phyloP scores from a whole-genome alignment of 768 basidiomycete species.

The Lentinula guzmanii region DNA sequence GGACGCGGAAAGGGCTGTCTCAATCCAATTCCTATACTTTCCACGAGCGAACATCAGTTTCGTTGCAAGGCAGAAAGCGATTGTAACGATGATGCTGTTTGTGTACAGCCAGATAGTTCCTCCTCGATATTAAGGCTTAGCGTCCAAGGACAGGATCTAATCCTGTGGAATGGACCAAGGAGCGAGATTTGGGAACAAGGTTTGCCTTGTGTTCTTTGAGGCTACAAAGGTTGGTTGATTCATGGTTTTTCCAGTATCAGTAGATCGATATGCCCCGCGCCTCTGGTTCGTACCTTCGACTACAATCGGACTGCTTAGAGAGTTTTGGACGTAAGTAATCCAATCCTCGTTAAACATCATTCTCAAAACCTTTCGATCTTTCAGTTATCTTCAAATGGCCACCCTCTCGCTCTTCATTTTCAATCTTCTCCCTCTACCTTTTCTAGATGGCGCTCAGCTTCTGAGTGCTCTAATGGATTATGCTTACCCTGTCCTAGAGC shows the following conservation, averaged over 20 bases:
- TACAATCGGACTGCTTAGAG: slow-evolving; percentile 28
- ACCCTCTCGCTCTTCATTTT: slow-evolving; percentile 78
- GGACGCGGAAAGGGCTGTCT: slow-evolving; percentile 38
- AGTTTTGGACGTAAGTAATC: slow-evolving; percentile 53
- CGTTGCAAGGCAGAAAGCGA: slow-evolving; percentile 36
- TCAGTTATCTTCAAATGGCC: slow-evolving; percentile 57
- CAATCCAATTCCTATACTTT: slow-evolving; percentile 52
- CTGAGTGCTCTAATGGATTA: slow-evolving; percentile 25
- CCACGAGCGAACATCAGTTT: slow-evolving; percentile 9
- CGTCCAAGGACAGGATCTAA: slow-evolving; percentile 24
- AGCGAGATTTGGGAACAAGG: slow-evolving; percentile 65
- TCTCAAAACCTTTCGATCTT: background rate
- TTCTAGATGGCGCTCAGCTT: slow-evolving; percentile 66
- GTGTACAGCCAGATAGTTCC: slow-evolving; percentile 44
- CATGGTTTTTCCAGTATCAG: slow-evolving; percentile 34
- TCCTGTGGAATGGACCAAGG: slow-evolving; percentile 72
- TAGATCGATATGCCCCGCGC: slow-evolving; percentile 43
- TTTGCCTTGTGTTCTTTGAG: slow-evolving; percentile 19
- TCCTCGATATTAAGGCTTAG: slow-evolving; percentile 51
- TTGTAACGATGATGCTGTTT: slow-evolving; percentile 35
- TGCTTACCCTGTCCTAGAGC: background rate
- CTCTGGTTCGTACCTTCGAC: slow-evolving; percentile 31
- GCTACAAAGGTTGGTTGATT: background rate
- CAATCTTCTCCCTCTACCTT: slow-evolving; percentile 72
- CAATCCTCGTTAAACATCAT: background rate